phyloP scores from a whole-genome alignment of 2,329 filamentous ascomycete genomes.

The Aspergillus sp. region DNA sequence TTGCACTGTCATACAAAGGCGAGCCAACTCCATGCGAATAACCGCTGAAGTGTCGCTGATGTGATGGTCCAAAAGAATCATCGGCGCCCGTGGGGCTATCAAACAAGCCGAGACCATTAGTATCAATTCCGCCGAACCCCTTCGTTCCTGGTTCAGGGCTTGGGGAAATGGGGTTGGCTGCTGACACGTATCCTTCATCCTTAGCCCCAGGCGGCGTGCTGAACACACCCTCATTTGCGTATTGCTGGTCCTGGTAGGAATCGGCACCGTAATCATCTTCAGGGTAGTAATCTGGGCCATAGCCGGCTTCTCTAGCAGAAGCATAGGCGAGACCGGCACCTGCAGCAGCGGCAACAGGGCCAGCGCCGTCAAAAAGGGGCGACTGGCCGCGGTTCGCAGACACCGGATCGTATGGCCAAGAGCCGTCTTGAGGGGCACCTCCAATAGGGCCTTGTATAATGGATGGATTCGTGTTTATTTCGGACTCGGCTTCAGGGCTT shows the following conservation, averaged over 20 bases:
- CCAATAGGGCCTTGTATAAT: slow-evolving; percentile 73
- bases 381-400: slow-evolving; percentile 45
- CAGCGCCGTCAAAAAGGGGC: slow-evolving; percentile 26
- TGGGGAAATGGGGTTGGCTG: slow-evolving; percentile 57
- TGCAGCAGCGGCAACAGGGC: slow-evolving; percentile 47
- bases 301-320: slow-evolving; percentile 55
- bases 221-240: slow-evolving; percentile 39
- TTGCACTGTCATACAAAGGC: slow-evolving; percentile 86
- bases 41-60: slow-evolving; percentile 72
- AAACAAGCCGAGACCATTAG: slow-evolving; percentile 52
- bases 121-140: slow-evolving; percentile 54
- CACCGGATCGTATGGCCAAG: slow-evolving; percentile 59
- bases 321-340: slow-evolving; percentile 57
- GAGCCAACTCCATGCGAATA: slow-evolving; percentile 90
- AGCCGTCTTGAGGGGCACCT: slow-evolving; percentile 49
- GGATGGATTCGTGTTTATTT: slow-evolving; percentile 82
- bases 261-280: slow-evolving; percentile 37
- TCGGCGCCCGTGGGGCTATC: slow-evolving; percentile 51
- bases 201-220: slow-evolving; percentile 62
- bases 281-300: slow-evolving; percentile 63
- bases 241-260: slow-evolving; percentile 38
- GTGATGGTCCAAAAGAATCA: slow-evolving; percentile 66
- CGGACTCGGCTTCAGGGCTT: slow-evolving; percentile 53
- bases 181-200: slow-evolving; percentile 93
- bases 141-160: slow-evolving; percentile 48